phyloP scores from a whole-genome alignment of 2,329 filamentous ascomycete genomes.

The Nannizziopsis barbatae region DNA sequence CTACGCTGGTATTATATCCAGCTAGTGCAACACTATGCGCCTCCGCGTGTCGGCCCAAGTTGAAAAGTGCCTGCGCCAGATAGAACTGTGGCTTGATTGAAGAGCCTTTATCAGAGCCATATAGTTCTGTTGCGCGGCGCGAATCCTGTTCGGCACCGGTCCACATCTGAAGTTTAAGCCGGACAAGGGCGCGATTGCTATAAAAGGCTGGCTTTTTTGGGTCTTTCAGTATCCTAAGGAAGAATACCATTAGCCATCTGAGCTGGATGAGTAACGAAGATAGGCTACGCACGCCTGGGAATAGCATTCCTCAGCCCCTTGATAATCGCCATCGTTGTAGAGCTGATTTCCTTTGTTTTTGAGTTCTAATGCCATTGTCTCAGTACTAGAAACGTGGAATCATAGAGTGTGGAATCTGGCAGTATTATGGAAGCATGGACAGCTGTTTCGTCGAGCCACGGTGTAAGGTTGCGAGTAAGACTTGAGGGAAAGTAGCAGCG shows the following conservation, averaged over 20 bases:
- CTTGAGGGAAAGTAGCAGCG: too few species aligned
- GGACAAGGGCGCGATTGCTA: slow-evolving; percentile 78
- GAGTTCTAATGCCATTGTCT: slow-evolving; percentile 29
- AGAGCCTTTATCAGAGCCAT: slow-evolving; percentile 37
- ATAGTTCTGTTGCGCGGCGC: slow-evolving; percentile 58
- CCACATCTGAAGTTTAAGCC: slow-evolving; percentile 63
- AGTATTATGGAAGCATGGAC: neutral
- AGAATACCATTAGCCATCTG: neutral
- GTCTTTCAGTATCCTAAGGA: slow-evolving; percentile 60
- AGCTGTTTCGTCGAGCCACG: neutral
- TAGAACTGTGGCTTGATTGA: slow-evolving; percentile 78
- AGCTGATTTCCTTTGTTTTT: slow-evolving; percentile 38
- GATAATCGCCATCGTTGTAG: slow-evolving; percentile 37
- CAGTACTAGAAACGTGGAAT: neutral
- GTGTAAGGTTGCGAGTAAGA: too few species aligned
- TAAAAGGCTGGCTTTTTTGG: slow-evolving; percentile 67
- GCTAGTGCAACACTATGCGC: slow-evolving; percentile 58
- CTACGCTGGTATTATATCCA: slow-evolving; percentile 61
- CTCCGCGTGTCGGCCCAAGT: slow-evolving; percentile 58
- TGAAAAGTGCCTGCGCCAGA: slow-evolving; percentile 72
- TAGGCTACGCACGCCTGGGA: slow-evolving; percentile 34
- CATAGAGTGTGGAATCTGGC: neutral
- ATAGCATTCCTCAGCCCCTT: slow-evolving; percentile 37
- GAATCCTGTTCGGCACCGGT: slow-evolving; percentile 68
- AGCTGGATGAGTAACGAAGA: neutral